Evolutionary conservation across 2,329 filamentous ascomycete species (phyloP).

Genomic region (Hypoxylon sp.): DNA sequence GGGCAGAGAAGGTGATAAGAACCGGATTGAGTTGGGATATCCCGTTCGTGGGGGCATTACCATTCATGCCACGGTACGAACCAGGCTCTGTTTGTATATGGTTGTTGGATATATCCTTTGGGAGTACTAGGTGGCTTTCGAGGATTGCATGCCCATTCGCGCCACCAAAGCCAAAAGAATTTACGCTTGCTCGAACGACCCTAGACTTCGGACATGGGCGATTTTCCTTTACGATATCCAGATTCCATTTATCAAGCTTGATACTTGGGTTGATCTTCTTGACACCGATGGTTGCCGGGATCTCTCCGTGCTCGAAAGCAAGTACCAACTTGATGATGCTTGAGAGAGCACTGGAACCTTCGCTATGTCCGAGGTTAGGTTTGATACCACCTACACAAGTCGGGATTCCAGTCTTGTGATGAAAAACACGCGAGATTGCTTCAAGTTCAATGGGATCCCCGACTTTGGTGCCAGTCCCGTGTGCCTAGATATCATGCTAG

Average conservation of each 20-base stretch:
- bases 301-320: background rate
- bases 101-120: background rate
- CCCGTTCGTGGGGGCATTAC: background rate
- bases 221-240: background rate
- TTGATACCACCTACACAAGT: background rate
- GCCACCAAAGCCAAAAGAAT: constrained; percentile 43
- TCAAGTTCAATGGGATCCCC: background rate
- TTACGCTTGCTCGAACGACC: constrained; percentile 23
- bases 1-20: background rate
- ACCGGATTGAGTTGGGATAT: background rate
- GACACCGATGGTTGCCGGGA: background rate
- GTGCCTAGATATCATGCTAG: background rate
- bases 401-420: background rate
- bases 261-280: background rate
- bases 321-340: background rate
- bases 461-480: background rate
- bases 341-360: background rate
- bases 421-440: background rate
- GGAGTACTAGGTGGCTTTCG: background rate
- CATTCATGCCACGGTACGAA: background rate
- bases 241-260: background rate
- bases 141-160: constrained; percentile 38
- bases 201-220: background rate
- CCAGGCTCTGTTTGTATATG: background rate
- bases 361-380: background rate